Evolutionary conservation across 2,329 filamentous ascomycete species (phyloP).

Genomic region (Alternaria sp.): DNA sequence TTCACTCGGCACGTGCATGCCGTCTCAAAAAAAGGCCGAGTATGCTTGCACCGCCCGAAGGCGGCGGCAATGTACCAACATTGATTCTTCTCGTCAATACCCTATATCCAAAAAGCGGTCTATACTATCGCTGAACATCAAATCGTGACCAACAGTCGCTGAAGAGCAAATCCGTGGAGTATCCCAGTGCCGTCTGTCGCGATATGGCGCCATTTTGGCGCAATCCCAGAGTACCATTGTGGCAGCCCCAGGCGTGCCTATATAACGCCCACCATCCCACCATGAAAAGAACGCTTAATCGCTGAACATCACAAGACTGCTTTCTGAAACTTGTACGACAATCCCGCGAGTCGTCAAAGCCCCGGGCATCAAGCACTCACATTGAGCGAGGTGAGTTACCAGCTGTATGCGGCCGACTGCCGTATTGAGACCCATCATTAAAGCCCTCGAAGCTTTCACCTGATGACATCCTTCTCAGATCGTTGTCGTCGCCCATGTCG

Average conservation of each 20-base stretch:
- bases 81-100: not conserved
- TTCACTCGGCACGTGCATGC: not conserved
- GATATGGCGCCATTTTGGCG: conserved; percentile 28
- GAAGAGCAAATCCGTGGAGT: conserved; percentile 1
- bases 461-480: conserved; percentile 27
- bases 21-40: not conserved
- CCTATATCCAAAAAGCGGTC: not conserved
- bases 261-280: conserved; percentile 12
- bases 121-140: conserved; percentile 6
- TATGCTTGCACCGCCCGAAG: not conserved
- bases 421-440: conserved; percentile 35
- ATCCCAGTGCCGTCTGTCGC: conserved; percentile 12
- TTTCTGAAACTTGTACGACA: not conserved
- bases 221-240: conserved; percentile 3
- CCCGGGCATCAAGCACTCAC: conserved; percentile 4
- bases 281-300: conserved; percentile 14
- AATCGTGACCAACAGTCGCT: not conserved
- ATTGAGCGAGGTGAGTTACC: conserved; percentile 28
- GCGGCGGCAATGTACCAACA: not conserved
- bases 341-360: not conserved
- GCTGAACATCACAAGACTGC: conserved; percentile 1
- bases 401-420: conserved; percentile 28
- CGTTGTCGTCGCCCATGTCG: conserved; percentile 36
- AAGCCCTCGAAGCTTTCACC: conserved; percentile 44
- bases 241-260: not conserved